Conservation (phyloP, 2,329 filamentous ascomycete genomes). For the Aureobasidium zeae region DNA sequence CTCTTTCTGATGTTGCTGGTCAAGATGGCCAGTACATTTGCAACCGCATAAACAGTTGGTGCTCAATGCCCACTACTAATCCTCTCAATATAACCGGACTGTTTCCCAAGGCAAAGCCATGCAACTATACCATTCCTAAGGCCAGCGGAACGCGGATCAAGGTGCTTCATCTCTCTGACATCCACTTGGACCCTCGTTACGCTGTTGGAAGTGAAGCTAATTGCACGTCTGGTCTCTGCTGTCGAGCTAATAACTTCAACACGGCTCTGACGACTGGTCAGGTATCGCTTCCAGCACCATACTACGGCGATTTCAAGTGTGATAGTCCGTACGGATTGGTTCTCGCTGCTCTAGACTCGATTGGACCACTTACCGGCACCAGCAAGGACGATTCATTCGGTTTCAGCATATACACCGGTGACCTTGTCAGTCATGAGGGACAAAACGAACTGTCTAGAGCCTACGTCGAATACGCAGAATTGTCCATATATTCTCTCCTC, state of each 20-base stretch:
- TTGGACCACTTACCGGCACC: conserved; percentile 48
- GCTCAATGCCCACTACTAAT: conserved; percentile 37
- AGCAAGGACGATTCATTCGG: conserved; percentile 38
- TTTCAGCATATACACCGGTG: conserved; percentile 49
- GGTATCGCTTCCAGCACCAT: conserved; percentile 39
- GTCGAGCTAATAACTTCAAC: conserved; percentile 38
- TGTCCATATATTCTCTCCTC: conserved; percentile 46
- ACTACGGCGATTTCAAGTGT: conserved; percentile 48
- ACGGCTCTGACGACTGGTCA: conserved; percentile 27
- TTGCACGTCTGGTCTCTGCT: conserved; percentile 45
- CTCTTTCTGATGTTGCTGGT: conserved; percentile 44
- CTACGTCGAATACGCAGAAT: conserved; percentile 47
- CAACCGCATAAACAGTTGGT: conserved; percentile 42
- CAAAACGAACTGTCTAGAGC: conserved; percentile 42
- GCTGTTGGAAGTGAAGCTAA: conserved; percentile 45
- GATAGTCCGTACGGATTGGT: conserved; percentile 51
- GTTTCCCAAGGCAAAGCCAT: conserved; percentile 49
- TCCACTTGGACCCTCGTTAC: conserved; percentile 44
- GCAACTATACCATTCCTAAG: conserved; percentile 34
- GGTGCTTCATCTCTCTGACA: conserved; percentile 47
- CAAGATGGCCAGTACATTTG: conserved; percentile 51
- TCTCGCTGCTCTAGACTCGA: conserved; percentile 46
- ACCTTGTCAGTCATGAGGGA: conserved; percentile 47
- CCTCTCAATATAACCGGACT: conserved; percentile 37
- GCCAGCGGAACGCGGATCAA: conserved; percentile 47